A percentile compares a stretch with the other conserved stretches of the same genome.
phyloP scores from a whole-genome alignment of 176 grass and related monocot species.

The Bromus sterilis region DNA sequence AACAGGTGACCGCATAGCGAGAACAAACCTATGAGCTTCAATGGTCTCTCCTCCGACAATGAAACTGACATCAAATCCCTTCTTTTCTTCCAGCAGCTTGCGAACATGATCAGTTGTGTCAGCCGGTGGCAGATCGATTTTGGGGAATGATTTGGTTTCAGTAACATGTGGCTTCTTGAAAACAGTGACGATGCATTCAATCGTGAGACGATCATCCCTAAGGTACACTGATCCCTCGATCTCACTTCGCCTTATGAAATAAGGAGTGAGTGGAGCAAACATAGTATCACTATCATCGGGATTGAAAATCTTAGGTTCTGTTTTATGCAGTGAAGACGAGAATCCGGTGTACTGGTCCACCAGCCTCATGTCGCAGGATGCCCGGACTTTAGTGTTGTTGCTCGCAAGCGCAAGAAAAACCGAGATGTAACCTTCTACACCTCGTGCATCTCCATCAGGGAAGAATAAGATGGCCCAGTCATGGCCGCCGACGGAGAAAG shows the following conservation, averaged over 20 bases:
- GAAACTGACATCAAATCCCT: too few relatives aligned
- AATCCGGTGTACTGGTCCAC: too few relatives aligned
- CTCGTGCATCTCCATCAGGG: background rate
- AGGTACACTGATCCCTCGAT: background rate
- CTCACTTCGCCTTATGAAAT: background rate
- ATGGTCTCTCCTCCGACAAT: background rate
- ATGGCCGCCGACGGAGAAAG: background rate
- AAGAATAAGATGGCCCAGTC: background rate
- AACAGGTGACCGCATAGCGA: background rate
- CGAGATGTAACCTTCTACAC: background rate
- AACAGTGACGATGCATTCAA: background rate
- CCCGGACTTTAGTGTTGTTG: too few relatives aligned
- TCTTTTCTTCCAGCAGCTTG: too few relatives aligned
- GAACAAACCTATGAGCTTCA: conserved; percentile 15
- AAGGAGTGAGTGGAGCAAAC: background rate
- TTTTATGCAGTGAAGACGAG: too few relatives aligned
- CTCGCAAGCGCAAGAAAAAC: too few relatives aligned
- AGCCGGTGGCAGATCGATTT: background rate
- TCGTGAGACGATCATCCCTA: too few relatives aligned
- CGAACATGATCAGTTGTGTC: background rate
- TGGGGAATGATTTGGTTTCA: background rate
- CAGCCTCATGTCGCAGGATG: background rate
- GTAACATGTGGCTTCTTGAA: background rate
- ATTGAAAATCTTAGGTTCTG: too few relatives aligned
- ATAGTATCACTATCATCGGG: too few relatives aligned